A percentile compares a stretch with the other conserved stretches of the same genome.
phyloP scores from a whole-genome alignment of 73 alveolate genomes.

The Symbiodinium natans region DNA sequence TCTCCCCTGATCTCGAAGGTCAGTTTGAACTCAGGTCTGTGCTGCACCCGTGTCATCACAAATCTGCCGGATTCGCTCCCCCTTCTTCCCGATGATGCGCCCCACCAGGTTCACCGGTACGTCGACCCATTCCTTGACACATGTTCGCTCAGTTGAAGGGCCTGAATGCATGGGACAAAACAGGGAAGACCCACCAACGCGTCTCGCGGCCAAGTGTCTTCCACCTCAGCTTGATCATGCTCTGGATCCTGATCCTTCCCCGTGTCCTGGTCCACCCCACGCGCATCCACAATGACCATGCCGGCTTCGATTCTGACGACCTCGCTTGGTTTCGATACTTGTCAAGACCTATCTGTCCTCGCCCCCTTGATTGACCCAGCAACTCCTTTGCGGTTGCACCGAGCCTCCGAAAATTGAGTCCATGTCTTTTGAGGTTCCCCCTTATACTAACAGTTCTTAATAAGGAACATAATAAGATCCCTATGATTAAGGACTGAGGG shows the following conservation, averaged over 20 bases:
- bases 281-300: constrained; percentile 83
- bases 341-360: too few species aligned
- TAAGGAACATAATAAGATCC: too few species aligned
- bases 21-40: neutral
- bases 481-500: too few species aligned
- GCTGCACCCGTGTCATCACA: constrained; percentile 72
- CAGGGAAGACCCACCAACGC: neutral
- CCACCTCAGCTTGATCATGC: constrained; percentile 77
- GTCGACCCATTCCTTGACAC: constrained; percentile 55
- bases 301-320: constrained; percentile 90
- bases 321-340: neutral
- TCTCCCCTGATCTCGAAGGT: too few species aligned
- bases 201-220: neutral
- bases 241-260: constrained; percentile 81
- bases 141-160: too few species aligned
- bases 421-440: too few species aligned
- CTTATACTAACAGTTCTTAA: too few species aligned
- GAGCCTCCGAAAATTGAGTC: neutral
- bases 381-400: neutral
- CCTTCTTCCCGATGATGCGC: constrained; percentile 68
- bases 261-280: constrained; percentile 60
- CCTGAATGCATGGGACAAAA: neutral
- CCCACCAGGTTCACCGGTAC: constrained; percentile 57
- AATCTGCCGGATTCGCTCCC: constrained; percentile 70
- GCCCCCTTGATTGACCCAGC: too few species aligned